Percentiles rank a stretch among this genome's conserved stretches.
Conservation (phyloP, 306 rosid species). For the Mucuna pruriens region DNA sequence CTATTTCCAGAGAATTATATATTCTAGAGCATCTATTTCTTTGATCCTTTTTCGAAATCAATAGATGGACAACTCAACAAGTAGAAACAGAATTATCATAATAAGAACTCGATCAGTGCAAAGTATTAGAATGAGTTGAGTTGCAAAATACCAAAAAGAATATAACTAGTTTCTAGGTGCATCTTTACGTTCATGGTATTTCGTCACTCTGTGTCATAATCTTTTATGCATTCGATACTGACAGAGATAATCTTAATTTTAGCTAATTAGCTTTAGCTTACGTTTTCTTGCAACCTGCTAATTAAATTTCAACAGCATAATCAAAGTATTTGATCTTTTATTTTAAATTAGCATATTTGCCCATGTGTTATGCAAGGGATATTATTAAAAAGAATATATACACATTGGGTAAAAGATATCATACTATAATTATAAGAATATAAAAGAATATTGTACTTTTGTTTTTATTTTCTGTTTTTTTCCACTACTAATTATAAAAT, state of each 20-base stretch:
- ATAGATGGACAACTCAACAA: neutral
- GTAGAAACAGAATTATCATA: neutral
- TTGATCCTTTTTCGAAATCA: neutral
- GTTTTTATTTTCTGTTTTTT: too few species aligned
- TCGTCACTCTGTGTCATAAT: neutral
- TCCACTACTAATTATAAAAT: too few species aligned
- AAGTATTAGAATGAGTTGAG: neutral
- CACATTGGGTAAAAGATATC: too few species aligned
- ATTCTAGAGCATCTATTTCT: neutral
- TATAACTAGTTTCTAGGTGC: neutral
- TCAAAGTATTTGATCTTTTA: neutral
- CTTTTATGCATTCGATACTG: neutral
- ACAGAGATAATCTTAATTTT: neutral
- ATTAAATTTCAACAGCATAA: neutral
- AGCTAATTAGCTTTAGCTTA: neutral
- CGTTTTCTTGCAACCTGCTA: neutral
- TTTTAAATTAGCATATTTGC: too few species aligned
- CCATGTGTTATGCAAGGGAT: too few species aligned
- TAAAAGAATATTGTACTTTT: too few species aligned
- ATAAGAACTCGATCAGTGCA: neutral
- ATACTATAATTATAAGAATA: too few species aligned
- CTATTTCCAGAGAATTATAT: neutral
- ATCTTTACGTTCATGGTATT: neutral
- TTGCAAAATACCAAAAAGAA: neutral
- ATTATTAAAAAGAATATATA: too few species aligned